A percentile compares a stretch with the other conserved stretches of the same genome.
Evolutionary conservation across 352 stramenopile genomes (phyloP).

Genomic region (Peronospora destructor): DNA sequence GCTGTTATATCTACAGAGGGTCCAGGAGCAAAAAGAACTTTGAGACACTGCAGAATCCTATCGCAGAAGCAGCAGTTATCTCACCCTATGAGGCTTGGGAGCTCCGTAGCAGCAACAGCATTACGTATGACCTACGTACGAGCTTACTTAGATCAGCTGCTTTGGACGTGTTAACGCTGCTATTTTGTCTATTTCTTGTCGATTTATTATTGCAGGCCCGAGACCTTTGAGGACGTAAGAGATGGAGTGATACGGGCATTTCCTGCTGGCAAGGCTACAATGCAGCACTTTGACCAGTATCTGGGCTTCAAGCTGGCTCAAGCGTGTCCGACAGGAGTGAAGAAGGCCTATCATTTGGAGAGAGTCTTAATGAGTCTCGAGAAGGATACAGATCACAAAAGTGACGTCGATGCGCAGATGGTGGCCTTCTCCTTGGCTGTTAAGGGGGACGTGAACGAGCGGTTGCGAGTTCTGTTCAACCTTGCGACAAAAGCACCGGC

Average conservation of each 20-base stretch:
- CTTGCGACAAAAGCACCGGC: slow-evolving; percentile 40
- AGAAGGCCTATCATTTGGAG: slow-evolving; percentile 72
- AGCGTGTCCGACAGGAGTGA: slow-evolving; percentile 47
- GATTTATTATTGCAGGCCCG: slow-evolving; percentile 24
- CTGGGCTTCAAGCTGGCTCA: slow-evolving; percentile 62
- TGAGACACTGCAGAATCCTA: slow-evolving; percentile 56
- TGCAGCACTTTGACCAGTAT: slow-evolving; percentile 78
- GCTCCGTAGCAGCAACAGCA: slow-evolving; percentile 69
- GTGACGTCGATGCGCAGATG: slow-evolving; percentile 61
- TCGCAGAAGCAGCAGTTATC: slow-evolving; percentile 67
- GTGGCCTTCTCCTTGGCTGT: slow-evolving; percentile 81
- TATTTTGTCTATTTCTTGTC: not conserved
- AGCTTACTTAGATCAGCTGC: too few species aligned
- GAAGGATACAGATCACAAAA: slow-evolving; percentile 47
- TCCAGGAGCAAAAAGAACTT: slow-evolving; percentile 78
- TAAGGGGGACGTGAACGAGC: slow-evolving; percentile 64
- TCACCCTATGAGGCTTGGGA: slow-evolving; percentile 84
- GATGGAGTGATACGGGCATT: slow-evolving; percentile 48
- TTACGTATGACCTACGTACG: slow-evolving; percentile 40
- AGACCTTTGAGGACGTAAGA: slow-evolving; percentile 46
- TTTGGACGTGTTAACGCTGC: too few species aligned
- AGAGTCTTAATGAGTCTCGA: slow-evolving; percentile 64
- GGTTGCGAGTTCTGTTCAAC: slow-evolving; percentile 66
- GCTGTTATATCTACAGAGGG: slow-evolving; percentile 66
- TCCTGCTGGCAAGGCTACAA: slow-evolving; percentile 50